A percentile compares a stretch with the other conserved stretches of the same genome.
These are phyloP conservation scores for Babesia gibsoni DNA, from an alignment of 169 alveolate species.

Conservation along the genomic window DNA sequence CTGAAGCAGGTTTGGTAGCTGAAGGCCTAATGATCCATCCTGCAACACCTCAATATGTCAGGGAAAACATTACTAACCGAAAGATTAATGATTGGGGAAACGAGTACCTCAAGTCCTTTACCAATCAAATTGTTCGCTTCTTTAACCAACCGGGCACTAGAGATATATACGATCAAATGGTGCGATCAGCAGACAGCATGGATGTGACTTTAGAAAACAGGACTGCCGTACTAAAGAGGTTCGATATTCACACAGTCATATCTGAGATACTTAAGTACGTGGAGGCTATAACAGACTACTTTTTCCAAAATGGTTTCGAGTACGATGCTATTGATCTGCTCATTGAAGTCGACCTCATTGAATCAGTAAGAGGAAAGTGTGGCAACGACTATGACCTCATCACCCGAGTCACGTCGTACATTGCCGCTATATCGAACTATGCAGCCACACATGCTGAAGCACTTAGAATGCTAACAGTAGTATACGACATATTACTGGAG, in stretches of 20 bases:
- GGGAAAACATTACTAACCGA: slow-evolving; percentile 9
- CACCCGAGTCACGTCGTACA: slow-evolving; percentile 41
- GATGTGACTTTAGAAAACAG: background rate
- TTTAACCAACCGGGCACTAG: slow-evolving; percentile 25
- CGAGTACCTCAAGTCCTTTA: slow-evolving; percentile 49
- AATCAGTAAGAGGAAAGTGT: slow-evolving; percentile 36
- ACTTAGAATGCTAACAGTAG: slow-evolving; percentile 20
- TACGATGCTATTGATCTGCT: slow-evolving; percentile 58
- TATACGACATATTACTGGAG: slow-evolving; percentile 38
- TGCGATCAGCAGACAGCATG: background rate
- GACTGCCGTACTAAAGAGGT: slow-evolving; percentile 3
- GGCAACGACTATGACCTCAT: slow-evolving; percentile 54
- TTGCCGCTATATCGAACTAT: slow-evolving; percentile 36
- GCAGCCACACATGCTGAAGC: slow-evolving; percentile 49
- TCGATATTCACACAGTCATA: slow-evolving; percentile 19
- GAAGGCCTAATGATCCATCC: slow-evolving; percentile 22
- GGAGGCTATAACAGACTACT: slow-evolving; percentile 52
- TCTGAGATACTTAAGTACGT: slow-evolving; percentile 34
- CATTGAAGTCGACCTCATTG: slow-evolving; percentile 57
- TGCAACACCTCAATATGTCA: slow-evolving; percentile 1
- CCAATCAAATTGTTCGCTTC: slow-evolving; percentile 42
- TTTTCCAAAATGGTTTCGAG: slow-evolving; percentile 52
- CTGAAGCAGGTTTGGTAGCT: slow-evolving; percentile 52
- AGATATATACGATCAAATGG: slow-evolving; percentile 2
- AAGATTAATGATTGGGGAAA: slow-evolving; percentile 62